Conservation (phyloP, 23 red algal genomes). For the Gracilariopsis chorda region DNA sequence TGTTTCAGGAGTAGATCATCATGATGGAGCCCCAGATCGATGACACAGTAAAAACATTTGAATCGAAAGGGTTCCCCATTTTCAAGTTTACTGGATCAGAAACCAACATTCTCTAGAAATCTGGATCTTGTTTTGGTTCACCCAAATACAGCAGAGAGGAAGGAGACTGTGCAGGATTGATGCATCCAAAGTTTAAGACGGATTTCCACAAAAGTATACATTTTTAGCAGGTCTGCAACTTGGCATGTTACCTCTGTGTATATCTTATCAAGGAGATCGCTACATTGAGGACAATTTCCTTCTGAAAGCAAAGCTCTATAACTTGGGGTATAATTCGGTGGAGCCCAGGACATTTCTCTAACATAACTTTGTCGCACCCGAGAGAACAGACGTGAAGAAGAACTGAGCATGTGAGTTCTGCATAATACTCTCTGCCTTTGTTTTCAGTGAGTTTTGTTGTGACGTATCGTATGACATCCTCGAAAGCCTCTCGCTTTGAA, state of each 20-base stretch:
- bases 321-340: neutral
- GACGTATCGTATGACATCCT: neutral
- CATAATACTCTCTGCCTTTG: neutral
- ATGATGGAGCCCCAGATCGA: too few relatives aligned
- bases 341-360: neutral
- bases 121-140: too few relatives aligned
- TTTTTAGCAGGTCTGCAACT: too few relatives aligned
- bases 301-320: neutral
- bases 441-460: neutral
- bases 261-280: neutral
- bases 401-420: neutral
- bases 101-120: too few relatives aligned
- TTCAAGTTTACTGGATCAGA: too few relatives aligned
- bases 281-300: neutral
- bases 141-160: too few relatives aligned
- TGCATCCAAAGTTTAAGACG: too few relatives aligned
- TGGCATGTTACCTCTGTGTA: neutral
- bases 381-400: neutral
- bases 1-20: too few relatives aligned
- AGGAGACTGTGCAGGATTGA: too few relatives aligned
- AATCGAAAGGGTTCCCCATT: too few relatives aligned
- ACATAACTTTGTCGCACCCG: neutral
- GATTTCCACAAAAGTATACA: too few relatives aligned
- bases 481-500: neutral
- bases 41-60: too few relatives aligned